A percentile compares a stretch with the other conserved stretches of the same genome.
phyloP scores from a whole-genome alignment of 192 early-diverging fungal species.

The Rhizoclosmatium sp. region DNA sequence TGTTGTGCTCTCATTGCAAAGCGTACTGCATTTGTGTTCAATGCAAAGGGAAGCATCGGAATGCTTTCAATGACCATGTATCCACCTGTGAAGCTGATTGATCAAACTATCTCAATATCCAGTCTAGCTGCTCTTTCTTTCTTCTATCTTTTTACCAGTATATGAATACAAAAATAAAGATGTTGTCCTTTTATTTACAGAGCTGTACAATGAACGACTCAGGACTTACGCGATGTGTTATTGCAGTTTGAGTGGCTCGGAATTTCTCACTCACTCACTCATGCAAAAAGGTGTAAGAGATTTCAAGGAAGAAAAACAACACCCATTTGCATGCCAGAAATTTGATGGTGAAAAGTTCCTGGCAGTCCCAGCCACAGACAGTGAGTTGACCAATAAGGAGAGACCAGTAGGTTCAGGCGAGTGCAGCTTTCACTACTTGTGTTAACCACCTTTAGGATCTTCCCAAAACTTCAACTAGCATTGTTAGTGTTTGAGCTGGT shows the following conservation, averaged over 20 bases:
- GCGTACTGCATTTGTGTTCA: neutral
- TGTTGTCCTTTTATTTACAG: neutral
- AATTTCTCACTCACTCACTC: no score
- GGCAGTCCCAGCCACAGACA: no score
- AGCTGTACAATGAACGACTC: neutral
- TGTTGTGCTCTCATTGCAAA: neutral
- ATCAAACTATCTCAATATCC: neutral
- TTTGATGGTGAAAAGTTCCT: no score
- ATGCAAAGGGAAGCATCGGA: neutral
- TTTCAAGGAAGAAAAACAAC: no score
- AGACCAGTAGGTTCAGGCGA: no score
- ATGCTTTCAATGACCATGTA: neutral
- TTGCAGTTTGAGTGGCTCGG: neutral
- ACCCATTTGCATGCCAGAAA: no score
- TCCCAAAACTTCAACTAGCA: no score
- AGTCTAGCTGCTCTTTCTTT: neutral
- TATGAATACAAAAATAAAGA: neutral
- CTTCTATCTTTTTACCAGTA: neutral
- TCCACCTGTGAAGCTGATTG: neutral
- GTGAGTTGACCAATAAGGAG: no score
- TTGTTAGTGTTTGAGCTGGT: no score
- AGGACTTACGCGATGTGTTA: neutral
- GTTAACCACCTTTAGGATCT: no score
- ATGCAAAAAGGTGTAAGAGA: no score
- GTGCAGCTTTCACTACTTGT: no score